phyloP scores from a whole-genome alignment of 306 rosid genomes.

The Acacia crassicarpa region DNA sequence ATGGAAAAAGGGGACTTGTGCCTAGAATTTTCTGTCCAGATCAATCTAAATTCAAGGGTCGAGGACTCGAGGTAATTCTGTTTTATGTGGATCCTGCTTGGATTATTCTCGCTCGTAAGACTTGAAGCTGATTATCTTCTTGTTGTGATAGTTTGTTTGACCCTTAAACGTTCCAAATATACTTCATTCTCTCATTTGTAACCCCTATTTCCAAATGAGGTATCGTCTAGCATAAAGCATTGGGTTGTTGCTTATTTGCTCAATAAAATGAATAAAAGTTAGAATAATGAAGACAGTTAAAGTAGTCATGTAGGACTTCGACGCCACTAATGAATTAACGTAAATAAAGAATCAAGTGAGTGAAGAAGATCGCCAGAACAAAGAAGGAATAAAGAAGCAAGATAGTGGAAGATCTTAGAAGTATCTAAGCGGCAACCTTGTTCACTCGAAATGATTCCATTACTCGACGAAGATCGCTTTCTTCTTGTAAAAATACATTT shows the following conservation, averaged over 20 bases:
- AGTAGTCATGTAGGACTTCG: background rate
- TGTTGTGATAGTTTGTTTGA: conserved; percentile 89
- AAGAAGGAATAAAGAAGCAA: background rate
- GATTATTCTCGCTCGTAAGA: conserved; percentile 86
- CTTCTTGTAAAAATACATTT: conserved; percentile 77
- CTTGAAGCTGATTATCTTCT: conserved; percentile 96
- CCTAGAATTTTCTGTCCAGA: too few species aligned
- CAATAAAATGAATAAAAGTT: background rate
- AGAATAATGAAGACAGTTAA: conserved; percentile 3
- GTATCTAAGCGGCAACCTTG: conserved; percentile 46
- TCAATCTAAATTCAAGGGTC: too few species aligned
- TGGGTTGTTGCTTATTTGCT: background rate
- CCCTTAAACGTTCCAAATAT: conserved; percentile 85
- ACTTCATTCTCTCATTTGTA: conserved; percentile 61
- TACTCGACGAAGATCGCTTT: conserved; percentile 70
- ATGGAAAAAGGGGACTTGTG: too few species aligned
- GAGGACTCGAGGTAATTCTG: background rate
- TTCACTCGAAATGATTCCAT: conserved; percentile 92
- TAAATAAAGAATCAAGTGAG: background rate
- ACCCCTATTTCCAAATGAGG: background rate
- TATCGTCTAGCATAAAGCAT: background rate
- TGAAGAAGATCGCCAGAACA: background rate
- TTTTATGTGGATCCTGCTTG: conserved; percentile 67
- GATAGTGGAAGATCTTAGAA: background rate
- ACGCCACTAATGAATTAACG: background rate